Percentiles rank a stretch among this genome's conserved stretches.
Evolutionary conservation across 768 basidiomycete genomes (phyloP).

Genomic region (Calvatia gigantea): DNA sequence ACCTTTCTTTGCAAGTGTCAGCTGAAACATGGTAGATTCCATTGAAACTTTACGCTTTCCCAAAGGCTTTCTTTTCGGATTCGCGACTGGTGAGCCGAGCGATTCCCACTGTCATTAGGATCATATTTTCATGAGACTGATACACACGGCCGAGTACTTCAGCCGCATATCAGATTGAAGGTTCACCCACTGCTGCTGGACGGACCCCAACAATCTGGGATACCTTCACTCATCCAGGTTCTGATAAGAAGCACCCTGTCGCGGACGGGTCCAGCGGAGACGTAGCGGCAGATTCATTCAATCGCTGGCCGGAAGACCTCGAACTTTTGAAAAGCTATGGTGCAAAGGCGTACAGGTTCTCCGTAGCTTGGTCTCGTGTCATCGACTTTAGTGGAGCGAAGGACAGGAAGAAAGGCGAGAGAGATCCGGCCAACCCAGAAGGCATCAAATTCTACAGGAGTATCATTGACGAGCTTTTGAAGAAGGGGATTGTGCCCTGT

Average conservation of each 20-base stretch:
- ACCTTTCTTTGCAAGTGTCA: background rate
- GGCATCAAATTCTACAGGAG: slow-evolving; percentile 67
- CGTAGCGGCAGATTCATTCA: no score
- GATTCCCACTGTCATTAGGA: background rate
- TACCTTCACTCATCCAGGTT: slow-evolving; percentile 51
- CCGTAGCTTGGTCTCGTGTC: slow-evolving; percentile 69
- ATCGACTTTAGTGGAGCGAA: slow-evolving; percentile 40
- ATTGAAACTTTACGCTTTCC: slow-evolving; percentile 21
- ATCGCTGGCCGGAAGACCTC: slow-evolving; percentile 65
- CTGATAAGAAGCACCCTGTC: slow-evolving; percentile 41
- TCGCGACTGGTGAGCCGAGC: slow-evolving; percentile 27
- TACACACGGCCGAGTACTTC: background rate
- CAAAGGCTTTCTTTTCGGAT: slow-evolving; percentile 30
- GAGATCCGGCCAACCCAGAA: slow-evolving; percentile 60
- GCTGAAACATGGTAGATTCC: background rate
- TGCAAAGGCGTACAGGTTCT: slow-evolving; percentile 72
- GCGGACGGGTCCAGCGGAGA: slow-evolving; percentile 63
- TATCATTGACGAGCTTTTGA: slow-evolving; percentile 62
- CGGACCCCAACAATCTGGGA: slow-evolving; percentile 74
- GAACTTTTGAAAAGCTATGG: slow-evolving; percentile 61
- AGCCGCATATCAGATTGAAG: slow-evolving; percentile 76
- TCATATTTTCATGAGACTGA: background rate
- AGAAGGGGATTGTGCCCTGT: slow-evolving; percentile 57
- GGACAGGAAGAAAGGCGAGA: slow-evolving; percentile 25
- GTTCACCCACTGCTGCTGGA: slow-evolving; percentile 49